Evolutionary conservation across 768 basidiomycete genomes (phyloP).

Genomic region (Galerina marginata): DNA sequence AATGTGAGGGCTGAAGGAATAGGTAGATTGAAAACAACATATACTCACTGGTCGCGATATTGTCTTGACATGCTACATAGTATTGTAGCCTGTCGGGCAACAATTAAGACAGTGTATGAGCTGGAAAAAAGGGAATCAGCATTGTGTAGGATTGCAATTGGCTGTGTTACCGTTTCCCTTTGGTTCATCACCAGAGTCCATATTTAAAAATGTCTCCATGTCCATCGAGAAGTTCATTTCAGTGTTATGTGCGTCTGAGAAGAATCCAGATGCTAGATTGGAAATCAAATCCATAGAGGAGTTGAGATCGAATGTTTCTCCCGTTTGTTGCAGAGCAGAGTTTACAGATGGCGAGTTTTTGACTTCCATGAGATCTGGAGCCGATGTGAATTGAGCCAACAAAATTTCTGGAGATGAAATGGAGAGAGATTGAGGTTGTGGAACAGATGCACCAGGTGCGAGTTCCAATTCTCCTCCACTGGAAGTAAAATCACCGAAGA

Average conservation of each 20-base stretch:
- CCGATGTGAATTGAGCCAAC: slow-evolving; percentile 48
- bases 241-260: slow-evolving; percentile 37
- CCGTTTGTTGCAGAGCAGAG: slow-evolving; percentile 21
- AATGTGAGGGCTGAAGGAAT: no score
- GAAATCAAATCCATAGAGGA: slow-evolving; percentile 45
- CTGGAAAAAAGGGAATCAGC: neutral
- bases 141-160: neutral
- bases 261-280: slow-evolving; percentile 49
- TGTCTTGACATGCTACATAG: no score
- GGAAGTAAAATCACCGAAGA: slow-evolving; percentile 30
- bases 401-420: slow-evolving; percentile 46
- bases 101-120: neutral
- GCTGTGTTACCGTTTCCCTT: slow-evolving; percentile 9
- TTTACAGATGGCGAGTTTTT: slow-evolving; percentile 33
- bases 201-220: slow-evolving; percentile 60
- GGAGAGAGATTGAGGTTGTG: slow-evolving; percentile 22
- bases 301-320: slow-evolving; percentile 52
- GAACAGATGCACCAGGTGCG: slow-evolving; percentile 1
- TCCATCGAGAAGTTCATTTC: slow-evolving; percentile 54
- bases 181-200: slow-evolving; percentile 31
- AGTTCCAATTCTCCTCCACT: slow-evolving; percentile 14
- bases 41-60: no score
- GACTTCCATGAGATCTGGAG: slow-evolving; percentile 27
- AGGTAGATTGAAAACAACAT: no score
- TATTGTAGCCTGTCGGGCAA: no score